These are phyloP conservation scores for Fraxinus americana DNA, from an alignment of 257 asterid species.

Conservation along the genomic window DNA sequence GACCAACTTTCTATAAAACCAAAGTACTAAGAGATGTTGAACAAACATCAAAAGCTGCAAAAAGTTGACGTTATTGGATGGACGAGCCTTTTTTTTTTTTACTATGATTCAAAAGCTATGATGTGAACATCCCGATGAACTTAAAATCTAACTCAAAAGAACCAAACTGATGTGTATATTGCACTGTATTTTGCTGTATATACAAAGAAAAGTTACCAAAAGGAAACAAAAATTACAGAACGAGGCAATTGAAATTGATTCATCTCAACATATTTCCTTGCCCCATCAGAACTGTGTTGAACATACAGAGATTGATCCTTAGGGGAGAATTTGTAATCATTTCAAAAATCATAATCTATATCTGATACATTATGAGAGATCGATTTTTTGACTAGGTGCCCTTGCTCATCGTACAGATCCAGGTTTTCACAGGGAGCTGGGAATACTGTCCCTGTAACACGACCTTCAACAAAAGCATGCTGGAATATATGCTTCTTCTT, in stretches of 20 bases:
- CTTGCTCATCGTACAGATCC: conserved; percentile 74
- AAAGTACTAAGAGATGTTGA: no score
- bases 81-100: no score
- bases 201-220: conserved; percentile 22
- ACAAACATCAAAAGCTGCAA: no score
- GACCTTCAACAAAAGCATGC: conserved; percentile 78
- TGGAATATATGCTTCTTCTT: conserved; percentile 88
- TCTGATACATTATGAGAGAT: conserved; percentile 65
- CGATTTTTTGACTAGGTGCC: conserved; percentile 56
- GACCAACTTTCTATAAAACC: no score
- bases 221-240: neutral
- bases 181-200: conserved; percentile 20
- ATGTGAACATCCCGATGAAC: neutral
- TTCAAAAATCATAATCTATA: conserved; percentile 81
- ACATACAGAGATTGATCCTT: conserved; percentile 27
- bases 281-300: neutral
- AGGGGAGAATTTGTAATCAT: neutral
- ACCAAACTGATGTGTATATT: neutral
- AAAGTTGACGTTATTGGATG: no score
- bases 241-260: conserved; percentile 9
- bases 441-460: conserved; percentile 70
- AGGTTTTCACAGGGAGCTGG: conserved; percentile 92
- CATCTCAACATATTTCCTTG: conserved; percentile 23
- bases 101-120: neutral
- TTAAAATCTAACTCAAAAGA: neutral